Evolutionary conservation across 768 basidiomycete species (phyloP).

Genomic region (Pleurotus tuoliensis): DNA sequence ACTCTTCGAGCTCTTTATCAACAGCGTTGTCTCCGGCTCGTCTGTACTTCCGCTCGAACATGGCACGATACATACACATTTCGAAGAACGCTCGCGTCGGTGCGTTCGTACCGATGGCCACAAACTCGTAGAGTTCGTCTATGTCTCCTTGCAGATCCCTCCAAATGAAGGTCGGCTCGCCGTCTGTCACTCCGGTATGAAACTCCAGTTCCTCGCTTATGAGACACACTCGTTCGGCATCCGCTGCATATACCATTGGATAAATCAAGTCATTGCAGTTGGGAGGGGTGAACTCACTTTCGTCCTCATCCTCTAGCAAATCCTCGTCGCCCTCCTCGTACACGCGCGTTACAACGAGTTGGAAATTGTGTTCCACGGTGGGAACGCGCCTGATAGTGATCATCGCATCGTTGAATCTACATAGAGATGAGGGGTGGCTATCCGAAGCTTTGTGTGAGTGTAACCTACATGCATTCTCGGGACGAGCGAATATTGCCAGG

Average conservation of each 20-base stretch:
- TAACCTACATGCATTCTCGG: conserved; percentile 92
- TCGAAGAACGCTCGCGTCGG: conserved; percentile 89
- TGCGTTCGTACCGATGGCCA: conserved; percentile 72
- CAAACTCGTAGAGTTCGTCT: conserved; percentile 93
- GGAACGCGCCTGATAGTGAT: conserved; percentile 86
- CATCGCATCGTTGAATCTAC: conserved; percentile 93
- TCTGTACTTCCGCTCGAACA: conserved; percentile 92
- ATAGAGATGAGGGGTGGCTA: background rate
- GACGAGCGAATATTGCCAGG: conserved; percentile 89
- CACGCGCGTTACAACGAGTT: conserved; percentile 93
- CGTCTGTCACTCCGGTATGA: conserved; percentile 66
- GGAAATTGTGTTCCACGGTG: conserved; percentile 72
- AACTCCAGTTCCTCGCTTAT: conserved; percentile 91
- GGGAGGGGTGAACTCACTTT: conserved; percentile 48
- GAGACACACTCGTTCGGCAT: conserved; percentile 90
- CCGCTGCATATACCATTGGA: conserved; percentile 46
- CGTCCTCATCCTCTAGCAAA: conserved; percentile 89
- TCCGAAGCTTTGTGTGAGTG: background rate
- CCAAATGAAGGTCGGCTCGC: conserved; percentile 85
- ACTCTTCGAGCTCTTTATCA: conserved; percentile 71
- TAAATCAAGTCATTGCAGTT: background rate
- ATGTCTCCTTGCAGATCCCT: conserved; percentile 87
- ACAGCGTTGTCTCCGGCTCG: conserved; percentile 61
- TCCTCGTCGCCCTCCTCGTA: conserved; percentile 98
- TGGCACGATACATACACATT: conserved; percentile 90